Evolutionary conservation across 805 yeast genomes (phyloP).

Genomic region (Saccharomycopsis babjevae): DNA sequence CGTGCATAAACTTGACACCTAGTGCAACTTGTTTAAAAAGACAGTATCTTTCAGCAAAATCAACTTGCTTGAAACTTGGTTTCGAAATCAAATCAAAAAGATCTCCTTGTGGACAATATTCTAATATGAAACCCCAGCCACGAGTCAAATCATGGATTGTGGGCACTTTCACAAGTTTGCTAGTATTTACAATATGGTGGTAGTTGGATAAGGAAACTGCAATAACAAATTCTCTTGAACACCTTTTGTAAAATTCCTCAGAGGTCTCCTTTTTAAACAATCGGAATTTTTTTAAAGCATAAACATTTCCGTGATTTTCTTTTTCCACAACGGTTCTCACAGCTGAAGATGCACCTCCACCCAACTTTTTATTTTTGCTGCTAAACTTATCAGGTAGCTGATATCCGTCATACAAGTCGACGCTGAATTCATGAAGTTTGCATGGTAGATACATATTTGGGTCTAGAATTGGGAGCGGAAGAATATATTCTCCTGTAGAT

Average conservation of each 20-base stretch:
- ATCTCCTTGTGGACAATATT: constrained; percentile 85
- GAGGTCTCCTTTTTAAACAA: constrained; percentile 53
- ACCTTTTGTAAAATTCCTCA: constrained; percentile 53
- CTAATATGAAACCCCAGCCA: constrained; percentile 91
- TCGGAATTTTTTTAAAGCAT: constrained; percentile 57
- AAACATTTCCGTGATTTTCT: constrained; percentile 26
- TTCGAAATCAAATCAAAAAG: constrained; percentile 49
- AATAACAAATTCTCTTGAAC: constrained; percentile 52
- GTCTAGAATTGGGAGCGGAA: constrained; percentile 52
- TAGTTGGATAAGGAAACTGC: constrained; percentile 44
- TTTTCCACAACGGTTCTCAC: constrained; percentile 42
- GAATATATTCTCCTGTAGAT: constrained; percentile 21
- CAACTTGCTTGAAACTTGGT: constrained; percentile 48
- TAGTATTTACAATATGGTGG: constrained; percentile 50
- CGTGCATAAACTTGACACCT: constrained; percentile 73
- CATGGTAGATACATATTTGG: constrained; percentile 58
- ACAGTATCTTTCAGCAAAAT: constrained; percentile 49
- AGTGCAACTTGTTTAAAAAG: constrained; percentile 75
- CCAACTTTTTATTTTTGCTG: constrained; percentile 40
- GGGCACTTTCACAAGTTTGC: constrained; percentile 47
- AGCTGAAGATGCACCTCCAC: constrained; percentile 64
- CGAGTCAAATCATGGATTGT: constrained; percentile 43
- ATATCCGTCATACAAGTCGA: constrained; percentile 46
- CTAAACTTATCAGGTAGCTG: constrained; percentile 30
- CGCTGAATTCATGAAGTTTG: constrained; percentile 37